A percentile compares a stretch with the other conserved stretches of the same genome.
Conservation (phyloP, 495 filamentous ascomycete genomes). For the Talaromyces thailandensis region DNA sequence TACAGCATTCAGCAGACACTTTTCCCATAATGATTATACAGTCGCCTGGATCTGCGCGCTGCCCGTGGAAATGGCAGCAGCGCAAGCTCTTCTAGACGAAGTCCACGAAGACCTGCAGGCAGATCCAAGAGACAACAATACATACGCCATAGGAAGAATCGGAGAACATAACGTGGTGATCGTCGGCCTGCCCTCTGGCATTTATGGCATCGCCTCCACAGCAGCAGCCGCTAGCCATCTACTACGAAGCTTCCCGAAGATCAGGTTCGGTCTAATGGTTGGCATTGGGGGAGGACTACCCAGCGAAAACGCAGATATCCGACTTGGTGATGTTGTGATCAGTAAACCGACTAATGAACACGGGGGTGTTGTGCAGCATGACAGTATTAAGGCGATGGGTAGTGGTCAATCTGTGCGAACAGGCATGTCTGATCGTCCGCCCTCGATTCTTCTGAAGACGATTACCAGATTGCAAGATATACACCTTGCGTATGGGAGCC, state of each 20-base stretch:
- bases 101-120: not conserved
- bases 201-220: not conserved
- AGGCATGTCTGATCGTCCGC: too few species aligned
- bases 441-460: conserved; percentile 4
- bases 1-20: not conserved
- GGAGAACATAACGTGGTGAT: conserved; percentile 28
- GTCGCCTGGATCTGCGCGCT: not conserved
- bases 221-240: not conserved
- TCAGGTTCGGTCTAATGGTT: conserved; percentile 26
- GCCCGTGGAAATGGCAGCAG: not conserved
- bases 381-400: conserved; percentile 5
- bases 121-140: conserved; percentile 16
- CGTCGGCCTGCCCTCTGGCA: conserved; percentile 22
- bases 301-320: conserved; percentile 16
- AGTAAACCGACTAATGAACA: conserved; percentile 13
- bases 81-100: not conserved
- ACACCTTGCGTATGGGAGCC: conserved; percentile 8
- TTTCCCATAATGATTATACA: not conserved
- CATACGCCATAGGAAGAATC: conserved; percentile 27
- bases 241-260: not conserved
- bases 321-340: conserved; percentile 33
- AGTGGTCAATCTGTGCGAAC: conserved; percentile 5
- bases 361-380: conserved; percentile 16
- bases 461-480: conserved; percentile 7
- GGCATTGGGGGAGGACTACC: conserved; percentile 21